Conservation (phyloP, 352 stramenopile genomes). For the Globisporangium camurandrum region DNA sequence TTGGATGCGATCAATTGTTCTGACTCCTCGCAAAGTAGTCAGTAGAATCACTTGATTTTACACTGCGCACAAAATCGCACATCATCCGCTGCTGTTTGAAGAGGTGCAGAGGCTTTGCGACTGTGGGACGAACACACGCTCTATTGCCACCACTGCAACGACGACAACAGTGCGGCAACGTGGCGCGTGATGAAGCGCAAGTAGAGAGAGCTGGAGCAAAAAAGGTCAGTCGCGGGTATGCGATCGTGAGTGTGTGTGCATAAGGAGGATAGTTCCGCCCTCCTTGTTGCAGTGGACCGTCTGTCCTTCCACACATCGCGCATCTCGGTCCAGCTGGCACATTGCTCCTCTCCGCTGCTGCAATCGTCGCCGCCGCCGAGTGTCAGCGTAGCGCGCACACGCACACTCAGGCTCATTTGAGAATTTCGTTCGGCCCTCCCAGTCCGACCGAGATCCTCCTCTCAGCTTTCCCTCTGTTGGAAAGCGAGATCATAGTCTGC, state of each 20-base stretch:
- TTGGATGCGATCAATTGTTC: too few relatives aligned
- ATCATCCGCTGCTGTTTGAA: too few relatives aligned
- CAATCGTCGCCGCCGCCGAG: too few relatives aligned
- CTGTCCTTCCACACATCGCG: background rate
- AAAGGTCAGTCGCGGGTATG: background rate
- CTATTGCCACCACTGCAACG: too few relatives aligned
- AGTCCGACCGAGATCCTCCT: conserved; percentile 19
- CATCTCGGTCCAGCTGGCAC: background rate
- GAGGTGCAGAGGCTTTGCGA: too few relatives aligned
- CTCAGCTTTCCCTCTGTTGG: conserved; percentile 20
- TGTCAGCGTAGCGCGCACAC: too few relatives aligned
- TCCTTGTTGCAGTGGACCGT: background rate
- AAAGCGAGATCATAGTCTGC: conserved; percentile 24
- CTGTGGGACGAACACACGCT: too few relatives aligned
- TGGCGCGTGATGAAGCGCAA: background rate
- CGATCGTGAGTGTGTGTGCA: too few relatives aligned
- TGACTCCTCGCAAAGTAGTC: too few relatives aligned
- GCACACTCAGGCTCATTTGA: conserved; percentile 17
- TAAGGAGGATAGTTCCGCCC: background rate
- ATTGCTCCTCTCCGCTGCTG: background rate
- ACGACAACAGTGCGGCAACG: too few relatives aligned
- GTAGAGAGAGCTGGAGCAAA: conserved; percentile 1
- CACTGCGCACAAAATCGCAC: too few relatives aligned
- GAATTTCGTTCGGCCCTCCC: conserved; percentile 42
- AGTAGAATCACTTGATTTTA: too few relatives aligned